Base-by-base conservation (phyloP, 2,329 filamentous ascomycete species). In the Cercospora janseana region DNA sequence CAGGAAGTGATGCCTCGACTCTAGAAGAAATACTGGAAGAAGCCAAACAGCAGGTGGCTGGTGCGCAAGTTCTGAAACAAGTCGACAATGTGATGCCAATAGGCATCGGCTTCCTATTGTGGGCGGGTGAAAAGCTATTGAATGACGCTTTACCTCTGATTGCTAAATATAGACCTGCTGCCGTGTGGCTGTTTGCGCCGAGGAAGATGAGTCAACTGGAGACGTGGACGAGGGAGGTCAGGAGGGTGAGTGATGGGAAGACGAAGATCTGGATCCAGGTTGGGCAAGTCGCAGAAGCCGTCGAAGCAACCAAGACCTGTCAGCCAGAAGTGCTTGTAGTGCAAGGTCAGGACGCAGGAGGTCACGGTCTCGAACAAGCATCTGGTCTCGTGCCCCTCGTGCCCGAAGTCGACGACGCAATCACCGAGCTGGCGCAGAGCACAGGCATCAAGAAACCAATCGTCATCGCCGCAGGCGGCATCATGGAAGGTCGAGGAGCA, bases 141-240 rank as follows among this genome's bases (percentile, higher is more conserved):
- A 67, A 76, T 44, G 64, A 69, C 16, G 70, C 72, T 1, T 63
- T 81, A 2, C 75, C 77, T 1, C 56, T 85, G 9, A 69, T 87
- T 13, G 62, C 63, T 18, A 68, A 72, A 52, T 59, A 60, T 49
- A 52, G 45, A n/a, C 82, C 83, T 1, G 77, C 76, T 2, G 83
- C 81, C 0, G 72, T 83, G 6, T 87, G 84, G 84, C 74, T 87
- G 38, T 87, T 86, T 60, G 83, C 83, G 2, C 81, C 82, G 2
- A 68, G 71, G 4, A 64, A 73, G 18, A 63, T 70, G 15, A 68
- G 71, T 12, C 66, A 64, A 34, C 62, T 69, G 46, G 47, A 44
- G 18, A 65, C 43, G 34, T 72, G 64, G 68, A 62, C 63, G 16
- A 54, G 44, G 21, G 62, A 63, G 18, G 63, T 61, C 6, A 62